Base-by-base conservation (phyloP, 495 filamentous ascomycete genomes). In the Letharia columbiana region DNA sequence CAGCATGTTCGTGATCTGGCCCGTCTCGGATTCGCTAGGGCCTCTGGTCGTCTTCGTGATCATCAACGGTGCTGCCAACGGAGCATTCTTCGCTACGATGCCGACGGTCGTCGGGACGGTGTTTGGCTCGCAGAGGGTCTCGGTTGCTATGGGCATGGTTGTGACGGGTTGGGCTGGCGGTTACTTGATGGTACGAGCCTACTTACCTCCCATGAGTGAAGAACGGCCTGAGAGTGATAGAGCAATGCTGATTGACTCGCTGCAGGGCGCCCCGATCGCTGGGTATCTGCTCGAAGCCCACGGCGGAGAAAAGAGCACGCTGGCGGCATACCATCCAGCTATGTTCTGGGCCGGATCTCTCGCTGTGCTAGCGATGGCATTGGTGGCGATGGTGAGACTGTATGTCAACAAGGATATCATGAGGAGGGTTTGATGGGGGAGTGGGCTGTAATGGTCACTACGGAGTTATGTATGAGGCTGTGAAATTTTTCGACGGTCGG, bases 111-210 rank as follows among this genome's bases (percentile, higher is more conserved):
- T 86, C 2, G 82, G 81, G 2, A 82, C 79, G 69, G 76, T 84
- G 15, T 84, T 86, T 73, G 82, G 83, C 1, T 80, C 79, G 5
- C 77, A 77, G 2, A 72, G 81, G 15, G 82, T 83, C 57, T 75
- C 80, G 47, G 79, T 85, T 31, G 84, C 79, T 1, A 83, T 87
- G 80, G 81, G 82, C 0, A 86, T 87, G 84, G 76, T 83, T 61
- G 79, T 85, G 2, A 85, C 81, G 13, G 81, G 84, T 2, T 87
- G 83, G 84, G 76, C 78, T 57, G 83, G 81, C 8, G 83, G 83
- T 1, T 86, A 86, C 73, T 74, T 86, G 33, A 71, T 86, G 75
- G 54, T 57, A 20, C 7, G 1, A 28, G 23, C 11, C 10, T 15
- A 31, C 9, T 7, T 15, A 15, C 18, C 4, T 47, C 44, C 44